Evolutionary conservation across 2,329 filamentous ascomycete genomes (phyloP).

Genomic region (Phialemoniopsis sp.): DNA sequence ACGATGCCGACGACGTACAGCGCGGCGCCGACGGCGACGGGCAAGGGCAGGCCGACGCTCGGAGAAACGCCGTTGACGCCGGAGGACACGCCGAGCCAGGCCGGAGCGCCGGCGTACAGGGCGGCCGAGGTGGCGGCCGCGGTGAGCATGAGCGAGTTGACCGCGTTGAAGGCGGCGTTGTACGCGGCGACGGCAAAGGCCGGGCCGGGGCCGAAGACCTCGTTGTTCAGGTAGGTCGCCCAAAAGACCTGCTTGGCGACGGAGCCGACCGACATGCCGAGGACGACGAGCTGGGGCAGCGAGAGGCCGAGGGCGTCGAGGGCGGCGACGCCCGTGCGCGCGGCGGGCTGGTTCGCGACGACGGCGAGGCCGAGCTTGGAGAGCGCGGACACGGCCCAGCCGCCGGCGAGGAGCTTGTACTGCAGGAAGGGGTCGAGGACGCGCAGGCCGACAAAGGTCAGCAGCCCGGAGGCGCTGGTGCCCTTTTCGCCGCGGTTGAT

Average conservation of each 20-base stretch:
- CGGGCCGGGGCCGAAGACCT: slow-evolving; percentile 39
- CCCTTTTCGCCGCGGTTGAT: slow-evolving; percentile 30
- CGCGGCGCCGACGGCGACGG: slow-evolving; percentile 39
- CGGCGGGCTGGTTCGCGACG: slow-evolving; percentile 29
- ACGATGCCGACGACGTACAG: slow-evolving; percentile 48
- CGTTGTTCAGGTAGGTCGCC: slow-evolving; percentile 38
- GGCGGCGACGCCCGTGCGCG: slow-evolving; percentile 11
- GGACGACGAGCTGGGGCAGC: slow-evolving; percentile 43
- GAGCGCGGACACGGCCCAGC: slow-evolving; percentile 41
- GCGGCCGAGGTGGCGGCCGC: slow-evolving; percentile 38
- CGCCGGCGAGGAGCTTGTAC: slow-evolving; percentile 20
- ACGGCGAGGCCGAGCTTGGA: slow-evolving; percentile 36
- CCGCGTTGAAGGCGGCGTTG: slow-evolving; percentile 51
- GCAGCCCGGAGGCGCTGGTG: slow-evolving; percentile 24
- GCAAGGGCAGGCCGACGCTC: slow-evolving; percentile 18
- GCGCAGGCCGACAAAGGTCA: slow-evolving; percentile 33
- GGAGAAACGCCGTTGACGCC: too few species aligned
- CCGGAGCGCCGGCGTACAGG: slow-evolving; percentile 13
- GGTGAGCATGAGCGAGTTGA: slow-evolving; percentile 51
- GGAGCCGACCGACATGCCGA: slow-evolving; percentile 48
- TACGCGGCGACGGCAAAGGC: slow-evolving; percentile 41
- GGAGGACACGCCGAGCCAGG: too few species aligned
- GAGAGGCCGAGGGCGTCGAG: slow-evolving; percentile 35
- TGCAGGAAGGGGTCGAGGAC: slow-evolving; percentile 25
- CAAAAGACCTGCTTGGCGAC: slow-evolving; percentile 54